Base-by-base conservation (phyloP, 306 rosid species). In the Sophora flavescens region DNA sequence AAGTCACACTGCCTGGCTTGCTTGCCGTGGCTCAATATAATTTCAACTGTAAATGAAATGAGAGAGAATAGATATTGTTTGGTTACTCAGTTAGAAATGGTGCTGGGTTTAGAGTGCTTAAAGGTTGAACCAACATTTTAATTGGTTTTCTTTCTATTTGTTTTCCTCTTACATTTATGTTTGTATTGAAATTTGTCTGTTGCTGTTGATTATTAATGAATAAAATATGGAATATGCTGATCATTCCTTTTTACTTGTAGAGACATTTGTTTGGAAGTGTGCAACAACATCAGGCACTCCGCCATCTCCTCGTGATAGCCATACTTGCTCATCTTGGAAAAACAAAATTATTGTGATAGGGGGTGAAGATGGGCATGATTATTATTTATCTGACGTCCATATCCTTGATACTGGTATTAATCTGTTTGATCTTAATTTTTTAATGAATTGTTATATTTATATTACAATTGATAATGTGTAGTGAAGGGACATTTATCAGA, bases 301-400 rank as follows among this genome's bases (percentile, higher is more conserved):
- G 2, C 99, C 99, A 53, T 89, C 98, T 75, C 96, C 97, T 64
- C 99, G 99, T 0, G 98, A 89, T 78, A 96, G 99, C 91, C 99
- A 96, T 77, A 87, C 89, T 58, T 96, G 97, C 85, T 92, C 99
- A 33, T 84, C 98, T 50, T 96, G 96, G 96, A 89, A 86, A 86
- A 96, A 91, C 86, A 92, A 88, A 78, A 42, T 91, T 72, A 86
- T 96, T 57, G 96, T 96, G 78, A 78, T 96, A 52, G 99, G 96
- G 52, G 99, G 99, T 11, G 97, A 96, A 92, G 99, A 96, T 84
- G 86, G 78, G 0, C 89, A 89, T 50, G 97, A 91, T 79, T 96
- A 88, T 80, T 96, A 96, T 79, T 81, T 96, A 83, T 88, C 98
- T 26, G 99, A 96, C 15, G 98, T 92, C 76, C 99, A 96, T 85